Evolutionary conservation across 768 basidiomycete species (phyloP), one percentile per base, ranked within the genome.

Genomic region (Kwoniella heveanensis): DNA sequence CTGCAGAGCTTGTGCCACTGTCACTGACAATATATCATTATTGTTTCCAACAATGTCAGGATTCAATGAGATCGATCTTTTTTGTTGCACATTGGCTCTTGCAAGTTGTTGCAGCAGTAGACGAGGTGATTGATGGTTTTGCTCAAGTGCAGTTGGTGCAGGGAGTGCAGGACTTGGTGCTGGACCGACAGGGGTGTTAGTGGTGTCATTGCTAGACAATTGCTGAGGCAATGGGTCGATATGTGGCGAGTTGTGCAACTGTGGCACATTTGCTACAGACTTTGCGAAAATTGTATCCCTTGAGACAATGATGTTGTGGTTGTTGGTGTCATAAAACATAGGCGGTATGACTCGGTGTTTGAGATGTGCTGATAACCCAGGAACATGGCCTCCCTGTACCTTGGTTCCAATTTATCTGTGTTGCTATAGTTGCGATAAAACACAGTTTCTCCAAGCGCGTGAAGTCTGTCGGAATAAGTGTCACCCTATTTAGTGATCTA

Each of bases 201-300:
- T 17, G 9, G 39, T 44, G 39, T 44, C 39, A 44, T 44, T 44
- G 39, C 39, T 44, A 44, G 39, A 17, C 39, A 44, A 44, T 17
- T 44, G 39, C 10, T 44, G 39, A 17, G 6, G 4, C 3, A 10
- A 17, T 17, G 19, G 19, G 39, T 44, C 15, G 39, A 44, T 44
- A 44, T 44, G 9, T 44, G 39, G 39, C 39, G 19, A 19, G 8
- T 44, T 19, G 9, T 8, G 15, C 39, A 44, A 44, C 19, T 44
- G 10, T 44, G 39, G 19, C 39, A 44, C 8, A 44, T 44, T 19
- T 17, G 32, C 32, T 13, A 36, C 6, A 36, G 39, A 44, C 36
- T 55, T 44, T 5, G 54, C 29, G 26, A 55, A 55, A 15, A 55
- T 26, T 4, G 36, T 25, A 26, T 55, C 54, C 4, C 54, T 25